Base-by-base conservation (phyloP, 2,329 filamentous ascomycete species). In the Arthrinium puccinioides region DNA sequence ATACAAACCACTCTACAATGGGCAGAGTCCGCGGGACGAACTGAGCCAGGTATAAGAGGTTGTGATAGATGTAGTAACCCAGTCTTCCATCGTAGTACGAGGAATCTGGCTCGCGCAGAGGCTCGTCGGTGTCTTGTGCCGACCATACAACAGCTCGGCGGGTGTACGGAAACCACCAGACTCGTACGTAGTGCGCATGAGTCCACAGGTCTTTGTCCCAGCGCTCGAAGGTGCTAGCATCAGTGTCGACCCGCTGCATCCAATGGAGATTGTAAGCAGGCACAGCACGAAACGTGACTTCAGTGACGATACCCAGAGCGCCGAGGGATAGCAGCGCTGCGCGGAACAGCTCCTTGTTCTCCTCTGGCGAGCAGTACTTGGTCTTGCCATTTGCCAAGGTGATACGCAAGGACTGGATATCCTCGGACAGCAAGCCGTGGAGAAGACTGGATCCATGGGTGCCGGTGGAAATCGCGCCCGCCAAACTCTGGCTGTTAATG, bases 91-190 rank as follows among this genome's bases (percentile, higher is more conserved):
- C 89, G 53, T 94, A 95, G 66, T 87, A 96, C 51, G 76, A 84
- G 37, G 64, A 68, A 2, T 74, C 73, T 3, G 84, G 79, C 6
- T 75, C 64, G 13, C 65, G 64, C 27, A 72, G 63, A 1, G 78
- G 67, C 39, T 82, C 75, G 8, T 76, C 67, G 1, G 86, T 87
- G 57, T 84, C 84, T 32, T 87, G 74, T n/a, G 88, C 92, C 27
- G 78, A 76, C 92, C 92, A 98, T 31, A 94, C 76, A 32, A 97
- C 85, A 1, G 87, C 87, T 31, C 87, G 77, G 39, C 87, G 78
- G 55, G 85, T 87, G 63, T 97, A 95, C 0, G 92, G 92, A 56
- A 95, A 81, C 92, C 92, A 98, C 90, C 92, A 98, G 20, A 96
- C 87, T 20, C 92, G 76, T 19, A 94, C 87, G 54, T 90, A 98